Percentiles rank a stretch among this genome's conserved stretches.
Conservation (phyloP, 2,329 filamentous ascomycete species). For the Orbilia oligospora region DNA sequence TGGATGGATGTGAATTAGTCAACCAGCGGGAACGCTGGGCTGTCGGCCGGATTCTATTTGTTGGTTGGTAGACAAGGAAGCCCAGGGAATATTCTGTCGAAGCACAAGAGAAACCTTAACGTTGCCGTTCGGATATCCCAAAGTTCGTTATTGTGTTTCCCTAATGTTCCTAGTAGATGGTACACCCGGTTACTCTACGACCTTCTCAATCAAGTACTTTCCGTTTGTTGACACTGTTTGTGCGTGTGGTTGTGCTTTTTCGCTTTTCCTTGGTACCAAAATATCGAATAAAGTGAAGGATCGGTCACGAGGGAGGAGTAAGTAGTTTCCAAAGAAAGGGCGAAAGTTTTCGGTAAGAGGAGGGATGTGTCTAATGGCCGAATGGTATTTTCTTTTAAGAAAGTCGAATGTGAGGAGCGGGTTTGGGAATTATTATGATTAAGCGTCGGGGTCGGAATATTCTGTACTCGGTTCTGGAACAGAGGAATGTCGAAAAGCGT, state of each 20-base stretch:
- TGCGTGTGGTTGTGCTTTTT: constrained; percentile 32
- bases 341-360: constrained; percentile 33
- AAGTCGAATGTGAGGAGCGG: constrained; percentile 21
- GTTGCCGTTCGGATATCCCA: constrained; percentile 58
- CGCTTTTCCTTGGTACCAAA: constrained; percentile 13
- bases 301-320: constrained; percentile 34
- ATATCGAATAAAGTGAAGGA: constrained; percentile 29
- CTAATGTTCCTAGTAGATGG: constrained; percentile 59
- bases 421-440: constrained; percentile 34
- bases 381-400: constrained; percentile 2
- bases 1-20: constrained; percentile 38
- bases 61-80: constrained; percentile 38
- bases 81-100: constrained; percentile 57
- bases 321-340: constrained; percentile 16
- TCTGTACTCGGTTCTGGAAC: constrained; percentile 49
- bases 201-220: constrained; percentile 60
- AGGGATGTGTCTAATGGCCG: constrained; percentile 19
- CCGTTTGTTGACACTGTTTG: constrained; percentile 47
- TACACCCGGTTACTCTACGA: constrained; percentile 60
- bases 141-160: constrained; percentile 59
- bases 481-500: constrained; percentile 47
- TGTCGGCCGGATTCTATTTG: constrained; percentile 25
- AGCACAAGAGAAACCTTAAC: constrained; percentile 57
- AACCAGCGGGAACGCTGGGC: constrained; percentile 29
- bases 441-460: constrained; percentile 42